A percentile compares a stretch with the other conserved stretches of the same genome.
phyloP scores from a whole-genome alignment of 768 basidiomycete genomes.

The Cystofilobasidium capitatum region DNA sequence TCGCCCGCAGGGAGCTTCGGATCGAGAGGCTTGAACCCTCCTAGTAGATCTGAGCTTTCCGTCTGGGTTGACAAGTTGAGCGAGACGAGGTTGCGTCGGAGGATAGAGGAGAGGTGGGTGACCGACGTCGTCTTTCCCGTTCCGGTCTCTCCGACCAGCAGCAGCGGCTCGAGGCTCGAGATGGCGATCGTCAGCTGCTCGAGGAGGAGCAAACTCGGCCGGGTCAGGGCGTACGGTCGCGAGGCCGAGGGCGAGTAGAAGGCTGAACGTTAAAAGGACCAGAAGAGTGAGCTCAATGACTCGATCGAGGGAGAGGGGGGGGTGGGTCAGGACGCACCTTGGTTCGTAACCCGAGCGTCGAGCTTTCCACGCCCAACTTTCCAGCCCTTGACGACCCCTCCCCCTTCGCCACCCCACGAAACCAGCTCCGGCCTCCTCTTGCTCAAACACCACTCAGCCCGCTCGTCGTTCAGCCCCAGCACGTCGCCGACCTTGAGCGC shows the following conservation, averaged over 20 bases:
- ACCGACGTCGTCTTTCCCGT: constrained; percentile 94
- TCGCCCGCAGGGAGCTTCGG: constrained; percentile 63
- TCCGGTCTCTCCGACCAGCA: constrained; percentile 96
- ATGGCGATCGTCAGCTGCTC: constrained; percentile 69
- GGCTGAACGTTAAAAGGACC: constrained; percentile 34
- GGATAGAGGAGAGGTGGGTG: constrained; percentile 70
- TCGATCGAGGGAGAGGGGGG: neutral
- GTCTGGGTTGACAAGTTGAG: constrained; percentile 94
- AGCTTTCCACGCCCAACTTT: constrained; percentile 48
- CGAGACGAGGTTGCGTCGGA: constrained; percentile 66
- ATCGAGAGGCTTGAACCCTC: constrained; percentile 94
- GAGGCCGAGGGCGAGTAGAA: constrained; percentile 10
- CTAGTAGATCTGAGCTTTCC: constrained; percentile 84
- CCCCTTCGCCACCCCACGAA: constrained; percentile 17
- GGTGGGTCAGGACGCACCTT: constrained; percentile 5
- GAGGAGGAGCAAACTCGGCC: constrained; percentile 67
- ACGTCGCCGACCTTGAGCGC: constrained; percentile 16
- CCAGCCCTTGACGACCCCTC: constrained; percentile 44
- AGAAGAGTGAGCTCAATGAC: neutral
- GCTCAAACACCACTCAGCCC: constrained; percentile 15
- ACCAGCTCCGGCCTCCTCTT: constrained; percentile 21
- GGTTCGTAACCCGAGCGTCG: constrained; percentile 1
- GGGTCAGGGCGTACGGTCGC: constrained; percentile 74
- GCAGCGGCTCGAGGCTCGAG: constrained; percentile 64
- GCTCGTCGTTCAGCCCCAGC: constrained; percentile 24